Evolutionary conservation across 2,329 filamentous ascomycete species (phyloP), one percentile per base, ranked within the genome.

Genomic region (Sarocladiaceae sp.): DNA sequence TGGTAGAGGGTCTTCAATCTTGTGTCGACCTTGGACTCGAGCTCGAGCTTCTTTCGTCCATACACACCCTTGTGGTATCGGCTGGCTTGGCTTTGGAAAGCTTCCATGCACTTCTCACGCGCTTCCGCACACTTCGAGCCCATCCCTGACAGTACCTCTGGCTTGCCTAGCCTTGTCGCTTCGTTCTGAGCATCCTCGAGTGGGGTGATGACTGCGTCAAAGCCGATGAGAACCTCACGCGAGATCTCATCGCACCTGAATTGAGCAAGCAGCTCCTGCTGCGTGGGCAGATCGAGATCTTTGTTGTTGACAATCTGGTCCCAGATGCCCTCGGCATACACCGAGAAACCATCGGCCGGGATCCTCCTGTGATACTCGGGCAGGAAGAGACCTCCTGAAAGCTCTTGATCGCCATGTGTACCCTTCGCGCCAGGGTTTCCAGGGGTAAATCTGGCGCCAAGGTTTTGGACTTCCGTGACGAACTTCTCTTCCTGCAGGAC

Each of bases 241-340:
- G 89, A 80, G 47, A 98, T 98, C 66, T 98, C 93, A 61, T 98
- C 93, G 63, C 93, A 98, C 53, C 93, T 82, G 70, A 97, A 98
- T 63, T 98, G 93, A 10, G 93, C 93, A 44, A 98, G 76, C 35
- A 98, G 75, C 63, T 98, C 93, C 66, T 98, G 93, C 62, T 98
- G 93, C 0, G 93, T 97, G 3, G 93, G 93, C 47, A 98, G 67
- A 65, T 98, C 93, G 45, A 98, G 74, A 58, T 98, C 93, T 66
- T 98, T 98, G 74, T 98, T 98, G 71, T 91, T 86, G 55, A 95
- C 90, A 59, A 98, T 98, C 66, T 97, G 91, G 57, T 97, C 90
- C 93, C 93, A 98, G 34, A 98, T 81, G 32, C 90, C 88, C 60
- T 93, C 82, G 1, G 93, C 90, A 56, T 98, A 98, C 48, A 89